phyloP scores from a whole-genome alignment of 2,329 filamentous ascomycete genomes.

The Neodidymelliopsis sp. region DNA sequence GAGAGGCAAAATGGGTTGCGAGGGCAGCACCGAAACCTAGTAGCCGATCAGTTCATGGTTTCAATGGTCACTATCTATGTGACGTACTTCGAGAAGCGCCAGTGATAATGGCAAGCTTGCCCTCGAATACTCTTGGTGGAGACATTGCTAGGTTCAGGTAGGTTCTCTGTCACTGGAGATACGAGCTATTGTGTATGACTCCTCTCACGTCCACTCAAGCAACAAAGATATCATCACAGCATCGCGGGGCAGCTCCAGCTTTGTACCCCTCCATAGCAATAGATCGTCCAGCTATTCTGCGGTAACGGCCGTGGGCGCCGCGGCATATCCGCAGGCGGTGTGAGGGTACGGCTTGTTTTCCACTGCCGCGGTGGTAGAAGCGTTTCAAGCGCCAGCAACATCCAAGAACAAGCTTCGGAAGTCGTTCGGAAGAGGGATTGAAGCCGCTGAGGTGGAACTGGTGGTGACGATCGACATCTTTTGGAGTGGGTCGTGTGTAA shows the following conservation, averaged over 20 bases:
- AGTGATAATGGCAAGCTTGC: constrained; percentile 78
- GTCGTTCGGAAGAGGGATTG: neutral
- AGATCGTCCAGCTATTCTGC: neutral
- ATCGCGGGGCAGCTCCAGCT: constrained; percentile 13
- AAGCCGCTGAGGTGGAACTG: constrained; percentile 1
- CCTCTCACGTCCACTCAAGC: too few relatives aligned
- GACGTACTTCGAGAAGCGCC: constrained; percentile 75
- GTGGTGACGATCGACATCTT: constrained; percentile 14
- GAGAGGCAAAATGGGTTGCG: constrained; percentile 70
- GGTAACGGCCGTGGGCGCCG: constrained; percentile 1
- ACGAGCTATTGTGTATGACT: too few relatives aligned
- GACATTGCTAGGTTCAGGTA: constrained; percentile 1
- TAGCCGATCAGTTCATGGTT: neutral
- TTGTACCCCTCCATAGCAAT: constrained; percentile 9
- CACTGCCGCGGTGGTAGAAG: constrained; percentile 4
- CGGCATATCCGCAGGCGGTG: constrained; percentile 4
- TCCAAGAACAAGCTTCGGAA: constrained; percentile 3
- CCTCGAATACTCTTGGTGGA: constrained; percentile 55
- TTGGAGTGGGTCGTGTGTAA: constrained; percentile 11
- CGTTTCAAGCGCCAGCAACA: constrained; percentile 13
- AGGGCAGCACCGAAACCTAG: constrained; percentile 73
- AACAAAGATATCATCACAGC: too few relatives aligned
- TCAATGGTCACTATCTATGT: neutral
- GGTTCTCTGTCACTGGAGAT: neutral
- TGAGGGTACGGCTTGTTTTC: constrained; percentile 7